Evolutionary conservation across 2,329 filamentous ascomycete species (phyloP).

Genomic region (Fusarium equiseti): DNA sequence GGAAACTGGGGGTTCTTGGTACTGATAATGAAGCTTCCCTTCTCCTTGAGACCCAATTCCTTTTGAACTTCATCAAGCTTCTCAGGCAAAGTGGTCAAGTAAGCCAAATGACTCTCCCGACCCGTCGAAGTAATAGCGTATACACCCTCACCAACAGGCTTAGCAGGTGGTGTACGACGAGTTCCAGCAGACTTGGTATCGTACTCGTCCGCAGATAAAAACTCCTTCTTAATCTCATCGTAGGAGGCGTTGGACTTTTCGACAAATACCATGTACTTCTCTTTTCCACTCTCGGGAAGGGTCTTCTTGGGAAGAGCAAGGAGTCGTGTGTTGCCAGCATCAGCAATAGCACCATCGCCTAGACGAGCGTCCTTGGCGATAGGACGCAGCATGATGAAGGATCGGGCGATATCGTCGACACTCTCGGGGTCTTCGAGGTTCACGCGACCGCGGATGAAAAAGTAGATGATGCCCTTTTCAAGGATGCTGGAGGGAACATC

Average conservation of each 20-base stretch:
- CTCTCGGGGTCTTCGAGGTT: constrained; percentile 76
- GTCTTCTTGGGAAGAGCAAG: constrained; percentile 87
- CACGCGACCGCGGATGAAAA: constrained; percentile 86
- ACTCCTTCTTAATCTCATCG: constrained; percentile 77
- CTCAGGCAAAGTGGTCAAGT: constrained; percentile 80
- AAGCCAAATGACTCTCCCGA: constrained; percentile 80
- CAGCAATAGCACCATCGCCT: constrained; percentile 61
- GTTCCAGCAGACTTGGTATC: constrained; percentile 80
- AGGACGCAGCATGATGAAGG: constrained; percentile 83
- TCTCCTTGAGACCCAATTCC: constrained; percentile 76
- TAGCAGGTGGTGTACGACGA: constrained; percentile 75
- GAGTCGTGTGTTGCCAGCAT: constrained; percentile 74
- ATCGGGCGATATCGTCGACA: constrained; percentile 80
- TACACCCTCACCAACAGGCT: constrained; percentile 84
- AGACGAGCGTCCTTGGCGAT: constrained; percentile 74
- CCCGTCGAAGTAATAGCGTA: constrained; percentile 83
- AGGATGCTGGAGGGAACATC: constrained; percentile 68
- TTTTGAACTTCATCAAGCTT: constrained; percentile 78
- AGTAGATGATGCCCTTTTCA: constrained; percentile 92
- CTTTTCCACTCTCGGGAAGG: constrained; percentile 74
- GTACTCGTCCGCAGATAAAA: constrained; percentile 76
- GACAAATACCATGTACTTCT: constrained; percentile 85
- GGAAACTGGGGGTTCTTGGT: constrained; percentile 82
- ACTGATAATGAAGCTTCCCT: constrained; percentile 82
- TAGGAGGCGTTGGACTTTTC: constrained; percentile 78